phyloP scores from a whole-genome alignment of 805 yeast species.

The Nakazawaea ambrosiae region DNA sequence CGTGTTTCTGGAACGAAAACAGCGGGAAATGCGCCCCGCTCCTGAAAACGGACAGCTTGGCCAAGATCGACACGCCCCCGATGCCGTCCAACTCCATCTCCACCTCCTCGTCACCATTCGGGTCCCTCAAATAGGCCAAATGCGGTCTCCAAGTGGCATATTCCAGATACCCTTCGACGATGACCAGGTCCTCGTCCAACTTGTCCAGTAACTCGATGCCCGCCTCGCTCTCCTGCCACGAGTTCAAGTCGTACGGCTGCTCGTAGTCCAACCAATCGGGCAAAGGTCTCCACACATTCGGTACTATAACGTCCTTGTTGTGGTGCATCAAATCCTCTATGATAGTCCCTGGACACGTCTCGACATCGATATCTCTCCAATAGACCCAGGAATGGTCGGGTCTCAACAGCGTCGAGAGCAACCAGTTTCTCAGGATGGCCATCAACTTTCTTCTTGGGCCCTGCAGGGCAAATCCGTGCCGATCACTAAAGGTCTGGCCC shows the following conservation, averaged over 20 bases:
- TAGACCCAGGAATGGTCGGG: slow-evolving; percentile 93
- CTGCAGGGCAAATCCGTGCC: slow-evolving; percentile 93
- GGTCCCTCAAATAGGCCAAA: slow-evolving; percentile 86
- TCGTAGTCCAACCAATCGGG: slow-evolving; percentile 79
- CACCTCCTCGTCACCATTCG: slow-evolving; percentile 86
- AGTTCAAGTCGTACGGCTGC: slow-evolving; percentile 75
- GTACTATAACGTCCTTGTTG: slow-evolving; percentile 83
- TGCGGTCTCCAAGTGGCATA: slow-evolving; percentile 98
- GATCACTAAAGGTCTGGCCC: slow-evolving; percentile 84
- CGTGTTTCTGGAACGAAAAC: slow-evolving; percentile 87
- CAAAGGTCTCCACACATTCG: slow-evolving; percentile 83
- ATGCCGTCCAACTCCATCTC: slow-evolving; percentile 93
- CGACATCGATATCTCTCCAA: slow-evolving; percentile 96
- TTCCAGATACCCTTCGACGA: slow-evolving; percentile 93
- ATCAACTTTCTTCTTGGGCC: slow-evolving; percentile 87
- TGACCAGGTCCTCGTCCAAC: slow-evolving; percentile 87
- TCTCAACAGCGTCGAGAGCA: slow-evolving; percentile 71
- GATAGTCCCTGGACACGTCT: slow-evolving; percentile 73
- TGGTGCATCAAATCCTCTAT: slow-evolving; percentile 88
- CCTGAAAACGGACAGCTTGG: slow-evolving; percentile 79
- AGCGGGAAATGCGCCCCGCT: slow-evolving; percentile 93
- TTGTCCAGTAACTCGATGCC: slow-evolving; percentile 65
- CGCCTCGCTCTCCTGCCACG: slow-evolving; percentile 78
- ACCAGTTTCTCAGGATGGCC: slow-evolving; percentile 95
- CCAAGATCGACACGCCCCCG: slow-evolving; percentile 90